Conservation (phyloP, 352 stramenopile species). For the Paralagenidium karlingii region DNA sequence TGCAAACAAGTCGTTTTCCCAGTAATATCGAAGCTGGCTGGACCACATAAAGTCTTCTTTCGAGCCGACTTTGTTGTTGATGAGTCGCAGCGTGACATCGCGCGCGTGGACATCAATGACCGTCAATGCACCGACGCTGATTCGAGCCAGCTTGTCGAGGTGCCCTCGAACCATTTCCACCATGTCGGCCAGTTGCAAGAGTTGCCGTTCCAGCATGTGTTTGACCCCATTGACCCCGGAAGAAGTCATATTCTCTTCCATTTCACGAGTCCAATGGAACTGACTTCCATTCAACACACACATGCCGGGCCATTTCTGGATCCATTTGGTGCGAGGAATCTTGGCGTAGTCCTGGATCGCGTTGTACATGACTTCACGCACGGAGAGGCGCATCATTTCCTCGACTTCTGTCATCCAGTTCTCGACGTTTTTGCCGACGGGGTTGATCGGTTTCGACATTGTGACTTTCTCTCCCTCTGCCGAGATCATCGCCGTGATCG, state of each 20-base stretch:
- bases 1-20: constrained; percentile 71
- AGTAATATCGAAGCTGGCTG: constrained; percentile 93
- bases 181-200: constrained; percentile 90
- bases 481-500: constrained; percentile 87
- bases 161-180: constrained; percentile 85
- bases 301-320: constrained; percentile 90
- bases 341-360: constrained; percentile 88
- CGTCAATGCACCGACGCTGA: constrained; percentile 87
- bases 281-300: constrained; percentile 92
- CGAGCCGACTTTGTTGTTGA: constrained; percentile 67
- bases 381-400: constrained; percentile 85
- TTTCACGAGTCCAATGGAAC: constrained; percentile 92
- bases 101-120: constrained; percentile 93
- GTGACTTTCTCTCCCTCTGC: constrained; percentile 84
- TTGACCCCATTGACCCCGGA: constrained; percentile 80
- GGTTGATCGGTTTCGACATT: constrained; percentile 79
- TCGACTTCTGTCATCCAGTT: constrained; percentile 93
- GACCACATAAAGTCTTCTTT: constrained; percentile 93
- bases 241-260: constrained; percentile 78
- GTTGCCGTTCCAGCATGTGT: constrained; percentile 84
- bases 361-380: constrained; percentile 86
- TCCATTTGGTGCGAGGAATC: constrained; percentile 88
- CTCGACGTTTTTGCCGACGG: constrained; percentile 91
- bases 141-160: constrained; percentile 83
- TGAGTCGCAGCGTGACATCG: constrained; percentile 85